A percentile compares a stretch with the other conserved stretches of the same genome.
Conservation (phyloP, 2,329 filamentous ascomycete genomes). For the Juglanconis sp. region DNA sequence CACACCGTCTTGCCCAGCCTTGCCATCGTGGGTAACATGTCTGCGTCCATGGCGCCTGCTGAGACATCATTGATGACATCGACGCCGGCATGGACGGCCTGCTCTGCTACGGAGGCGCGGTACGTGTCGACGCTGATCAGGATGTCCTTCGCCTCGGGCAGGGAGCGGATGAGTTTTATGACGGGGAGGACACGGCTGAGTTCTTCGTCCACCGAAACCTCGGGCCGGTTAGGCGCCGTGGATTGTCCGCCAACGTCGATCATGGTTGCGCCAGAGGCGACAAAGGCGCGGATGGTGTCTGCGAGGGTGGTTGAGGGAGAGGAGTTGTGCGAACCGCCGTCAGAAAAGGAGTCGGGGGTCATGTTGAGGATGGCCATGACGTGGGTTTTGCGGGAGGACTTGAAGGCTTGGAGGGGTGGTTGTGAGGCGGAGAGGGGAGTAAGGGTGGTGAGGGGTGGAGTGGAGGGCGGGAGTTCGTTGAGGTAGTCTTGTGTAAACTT, state of each 20-base stretch:
- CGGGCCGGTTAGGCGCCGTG: constrained; percentile 71
- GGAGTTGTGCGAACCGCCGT: constrained; percentile 66
- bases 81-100: constrained; percentile 73
- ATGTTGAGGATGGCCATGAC: constrained; percentile 95
- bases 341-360: constrained; percentile 95
- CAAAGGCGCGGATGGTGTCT: constrained; percentile 57
- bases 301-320: constrained; percentile 46
- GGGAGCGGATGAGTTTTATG: constrained; percentile 67
- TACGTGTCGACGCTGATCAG: constrained; percentile 91
- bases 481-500: constrained; percentile 59
- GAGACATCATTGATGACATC: constrained; percentile 96
- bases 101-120: constrained; percentile 75
- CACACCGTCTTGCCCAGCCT: constrained; percentile 71
- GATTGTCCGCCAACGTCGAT: constrained; percentile 94
- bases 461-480: constrained; percentile 51
- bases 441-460: constrained; percentile 54
- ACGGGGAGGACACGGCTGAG: constrained; percentile 73
- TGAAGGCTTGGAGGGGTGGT: constrained; percentile 56
- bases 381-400: constrained; percentile 60
- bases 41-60: constrained; percentile 71
- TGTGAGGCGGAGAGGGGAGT: constrained; percentile 51
- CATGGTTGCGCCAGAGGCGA: constrained; percentile 71
- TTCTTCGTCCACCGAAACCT: constrained; percentile 72
- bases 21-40: constrained; percentile 80
- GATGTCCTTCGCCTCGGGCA: constrained; percentile 60